Conservation (phyloP, 129 eudicot genomes). For the Daucus carota region DNA sequence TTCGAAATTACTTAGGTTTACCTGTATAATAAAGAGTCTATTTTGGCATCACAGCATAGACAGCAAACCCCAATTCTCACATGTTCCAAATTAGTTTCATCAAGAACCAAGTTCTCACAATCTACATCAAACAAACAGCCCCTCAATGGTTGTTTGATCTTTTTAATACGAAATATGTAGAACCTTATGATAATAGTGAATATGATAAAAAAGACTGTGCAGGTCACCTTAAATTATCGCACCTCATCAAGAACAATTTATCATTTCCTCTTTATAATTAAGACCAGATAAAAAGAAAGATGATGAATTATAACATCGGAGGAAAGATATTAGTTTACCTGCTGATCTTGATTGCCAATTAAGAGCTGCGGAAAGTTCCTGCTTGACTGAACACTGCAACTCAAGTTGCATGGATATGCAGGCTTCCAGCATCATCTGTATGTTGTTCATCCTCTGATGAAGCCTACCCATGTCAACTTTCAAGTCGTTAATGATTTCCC, state of each 20-base stretch:
- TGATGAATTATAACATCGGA: not conserved
- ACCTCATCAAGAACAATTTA: not conserved
- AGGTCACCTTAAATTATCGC: not conserved
- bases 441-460: slow-evolving; percentile 63
- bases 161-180: not conserved
- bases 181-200: not conserved
- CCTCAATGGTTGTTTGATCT: not conserved
- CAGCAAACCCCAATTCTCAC: slow-evolving; percentile 64
- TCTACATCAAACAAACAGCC: slow-evolving; percentile 8
- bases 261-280: not conserved
- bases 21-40: slow-evolving; percentile 68
- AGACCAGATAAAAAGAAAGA: not conserved
- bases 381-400: slow-evolving; percentile 61
- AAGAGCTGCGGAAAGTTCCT: slow-evolving; percentile 76
- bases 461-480: slow-evolving; percentile 71
- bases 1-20: slow-evolving; percentile 12
- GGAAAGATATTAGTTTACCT: slow-evolving; percentile 15
- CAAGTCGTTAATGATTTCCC: slow-evolving; percentile 68
- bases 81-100: slow-evolving; percentile 41
- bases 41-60: slow-evolving; percentile 46
- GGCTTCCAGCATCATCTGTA: slow-evolving; percentile 79
- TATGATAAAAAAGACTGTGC: not conserved
- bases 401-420: slow-evolving; percentile 92
- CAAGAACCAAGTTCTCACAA: slow-evolving; percentile 19
- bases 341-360: slow-evolving; percentile 32